A percentile compares a stretch with the other conserved stretches of the same genome.
Evolutionary conservation across 164 flowering plant genomes (phyloP).

Genomic region (grape (Vitis vinifera)): ASM3070453v1 NC_081807.1:7722501-7723000

Average conservation of each 20-base stretch:
- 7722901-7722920: too few relatives aligned
- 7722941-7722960: too few relatives aligned
- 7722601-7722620: not conserved
- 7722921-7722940: too few relatives aligned
- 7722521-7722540: constrained; percentile 19
- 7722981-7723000: too few relatives aligned
- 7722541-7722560: not conserved
- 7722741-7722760: not conserved
- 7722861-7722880: too few relatives aligned
- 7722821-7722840: too few relatives aligned
- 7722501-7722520: constrained; percentile 12
- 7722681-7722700: not conserved
- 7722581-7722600: not conserved
- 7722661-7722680: constrained; percentile 5
- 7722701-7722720: not conserved
- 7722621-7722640: constrained; percentile 18
- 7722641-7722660: constrained; percentile 16
- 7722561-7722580: not conserved
- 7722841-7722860: too few relatives aligned
- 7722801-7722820: too few relatives aligned
- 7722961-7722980: too few relatives aligned
- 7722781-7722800: too few relatives aligned
- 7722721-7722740: constrained; percentile 9
- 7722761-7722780: too few relatives aligned
- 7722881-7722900: too few relatives aligned